phyloP scores from a whole-genome alignment of 108 stramenopile species.

The Pseudonitzschia multistriata region DNA sequence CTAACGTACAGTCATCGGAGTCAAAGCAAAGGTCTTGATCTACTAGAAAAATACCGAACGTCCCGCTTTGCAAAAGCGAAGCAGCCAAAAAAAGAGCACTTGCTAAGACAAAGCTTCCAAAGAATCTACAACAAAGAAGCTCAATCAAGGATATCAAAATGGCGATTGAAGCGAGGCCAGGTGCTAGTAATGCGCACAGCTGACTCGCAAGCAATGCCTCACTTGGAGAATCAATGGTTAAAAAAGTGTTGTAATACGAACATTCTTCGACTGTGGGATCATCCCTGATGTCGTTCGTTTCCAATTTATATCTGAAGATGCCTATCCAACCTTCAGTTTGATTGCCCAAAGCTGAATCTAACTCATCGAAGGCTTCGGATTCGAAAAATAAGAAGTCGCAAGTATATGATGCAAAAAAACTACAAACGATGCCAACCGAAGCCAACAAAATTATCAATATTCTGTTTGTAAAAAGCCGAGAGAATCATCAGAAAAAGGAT shows the following conservation, averaged over 20 bases:
- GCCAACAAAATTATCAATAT: constrained; percentile 9
- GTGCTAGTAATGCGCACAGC: constrained; percentile 30
- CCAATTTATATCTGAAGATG: constrained; percentile 25
- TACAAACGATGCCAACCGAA: constrained; percentile 11
- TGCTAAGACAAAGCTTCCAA: constrained; percentile 23
- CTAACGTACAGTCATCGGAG: constrained; percentile 16
- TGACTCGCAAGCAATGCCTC: constrained; percentile 18
- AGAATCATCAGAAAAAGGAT: background rate
- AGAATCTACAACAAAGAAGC: constrained; percentile 16
- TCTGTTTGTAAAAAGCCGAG: constrained; percentile 1
- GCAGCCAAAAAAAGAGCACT: constrained; percentile 22
- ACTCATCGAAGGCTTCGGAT: constrained; percentile 2
- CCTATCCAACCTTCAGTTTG: constrained; percentile 20
- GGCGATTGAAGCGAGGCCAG: constrained; percentile 9
- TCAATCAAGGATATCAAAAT: constrained; percentile 20
- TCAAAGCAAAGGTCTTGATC: constrained; percentile 25
- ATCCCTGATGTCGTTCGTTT: background rate
- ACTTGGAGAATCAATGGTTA: background rate
- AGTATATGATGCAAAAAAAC: constrained; percentile 10
- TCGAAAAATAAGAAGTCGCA: constrained; percentile 23
- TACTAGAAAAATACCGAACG: constrained; percentile 25
- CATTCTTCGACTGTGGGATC: constrained; percentile 10
- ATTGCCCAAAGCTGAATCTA: constrained; percentile 21
- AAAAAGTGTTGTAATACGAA: constrained; percentile 12
- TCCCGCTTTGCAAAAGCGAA: constrained; percentile 23